Evolutionary conservation across 2,329 filamentous ascomycete species (phyloP).

Genomic region (Stenocarpella maydis): DNA sequence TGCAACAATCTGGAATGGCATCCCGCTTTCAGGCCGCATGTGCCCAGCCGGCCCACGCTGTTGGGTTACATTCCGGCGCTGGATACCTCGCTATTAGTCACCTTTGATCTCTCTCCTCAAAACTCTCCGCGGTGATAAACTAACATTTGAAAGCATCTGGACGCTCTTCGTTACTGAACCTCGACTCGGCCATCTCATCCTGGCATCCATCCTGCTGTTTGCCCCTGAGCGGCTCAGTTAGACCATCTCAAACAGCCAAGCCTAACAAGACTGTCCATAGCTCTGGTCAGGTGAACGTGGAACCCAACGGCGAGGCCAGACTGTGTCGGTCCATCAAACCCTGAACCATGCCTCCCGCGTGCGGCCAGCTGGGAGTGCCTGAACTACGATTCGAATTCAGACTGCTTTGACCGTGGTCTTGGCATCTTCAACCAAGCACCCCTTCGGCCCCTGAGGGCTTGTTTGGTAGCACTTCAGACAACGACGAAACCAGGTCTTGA

Average conservation of each 20-base stretch:
- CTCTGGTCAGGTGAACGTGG: neutral
- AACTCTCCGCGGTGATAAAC: too few relatives aligned
- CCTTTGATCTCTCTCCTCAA: neutral
- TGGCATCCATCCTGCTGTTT: neutral
- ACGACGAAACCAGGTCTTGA: constrained; percentile 20
- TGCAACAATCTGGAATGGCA: neutral
- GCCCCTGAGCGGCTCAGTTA: neutral
- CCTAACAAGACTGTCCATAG: neutral
- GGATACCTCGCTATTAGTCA: neutral
- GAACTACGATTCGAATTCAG: constrained; percentile 13
- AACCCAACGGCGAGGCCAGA: neutral
- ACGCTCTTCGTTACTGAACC: neutral
- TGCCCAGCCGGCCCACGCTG: neutral
- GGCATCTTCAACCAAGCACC: constrained; percentile 8
- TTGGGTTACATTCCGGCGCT: constrained; percentile 1
- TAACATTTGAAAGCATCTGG: neutral
- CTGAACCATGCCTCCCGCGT: constrained; percentile 10
- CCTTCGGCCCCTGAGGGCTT: constrained; percentile 12
- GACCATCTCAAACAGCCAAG: constrained; percentile 19
- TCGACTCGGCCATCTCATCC: constrained; percentile 9
- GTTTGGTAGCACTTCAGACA: constrained; percentile 23
- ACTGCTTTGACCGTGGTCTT: constrained; percentile 13
- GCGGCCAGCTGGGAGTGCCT: neutral
- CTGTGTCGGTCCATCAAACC: neutral
- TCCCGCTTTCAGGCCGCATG: neutral